Evolutionary conservation across 257 asterid species (phyloP), one percentile per base, ranked within the genome.

Genomic region (Solanum corneliomulleri): DNA sequence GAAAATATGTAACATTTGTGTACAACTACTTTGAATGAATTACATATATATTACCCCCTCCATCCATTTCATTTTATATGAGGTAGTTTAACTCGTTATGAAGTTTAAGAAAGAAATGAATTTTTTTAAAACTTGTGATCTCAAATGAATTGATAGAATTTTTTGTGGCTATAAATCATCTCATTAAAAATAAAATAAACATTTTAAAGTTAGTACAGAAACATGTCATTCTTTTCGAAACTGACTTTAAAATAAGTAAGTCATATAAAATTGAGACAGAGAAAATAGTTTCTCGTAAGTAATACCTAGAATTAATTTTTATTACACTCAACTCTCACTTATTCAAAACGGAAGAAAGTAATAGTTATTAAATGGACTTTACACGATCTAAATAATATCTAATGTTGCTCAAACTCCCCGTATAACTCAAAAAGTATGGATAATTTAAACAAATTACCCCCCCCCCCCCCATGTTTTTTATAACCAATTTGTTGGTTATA

Each of bases 31-130:
- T 68, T 27, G 0, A 27, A 12, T 2, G 37, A 27, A 66, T 25
- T 68, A 29, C 14, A 35, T 35, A 37, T 35, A 27, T 27, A 66
- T 12, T 66, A 7, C 4, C 6, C 0, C 1, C 11, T 41, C 3
- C 1, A 1, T 49, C 0, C 0, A 9, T 52, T 1, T 0, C 9
- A 2, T 52, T 52, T 52, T 6, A 6, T 52, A 9, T 6, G 60
- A 52, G 9, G 3, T 52, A 52, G 4, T 16, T 16, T 52, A 16
- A 52, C 1, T 52, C 1, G 1, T 0, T 23, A 52, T 6, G 3
- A 2, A 16, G 2, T 52, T 52, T 16, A 52, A 2, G 10, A 52
- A 52, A 52, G 7, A 16, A 52, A 52, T 52, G 23, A 52, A 49
- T 3, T 0, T 9, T 49, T 52, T 52, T 52, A 52, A 52, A 52